A percentile compares a stretch with the other conserved stretches of the same genome.
phyloP scores from a whole-genome alignment of 2,329 filamentous ascomycete genomes.

The Microthyrium microscopicum region DNA sequence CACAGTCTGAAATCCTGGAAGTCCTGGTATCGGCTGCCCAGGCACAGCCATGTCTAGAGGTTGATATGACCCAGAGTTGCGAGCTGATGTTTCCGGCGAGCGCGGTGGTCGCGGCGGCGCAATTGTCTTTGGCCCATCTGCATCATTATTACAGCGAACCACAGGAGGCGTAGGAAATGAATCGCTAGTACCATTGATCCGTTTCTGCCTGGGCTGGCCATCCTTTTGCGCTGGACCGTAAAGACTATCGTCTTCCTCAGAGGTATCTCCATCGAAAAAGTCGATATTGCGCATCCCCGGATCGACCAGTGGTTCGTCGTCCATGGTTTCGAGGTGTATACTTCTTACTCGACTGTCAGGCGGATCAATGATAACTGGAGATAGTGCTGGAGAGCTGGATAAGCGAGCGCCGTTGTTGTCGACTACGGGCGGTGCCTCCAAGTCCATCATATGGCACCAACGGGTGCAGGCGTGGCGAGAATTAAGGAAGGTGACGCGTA shows the following conservation, averaged over 20 bases:
- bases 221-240: background rate
- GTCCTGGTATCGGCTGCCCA: too few relatives aligned
- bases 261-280: slow-evolving; percentile 20
- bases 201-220: background rate
- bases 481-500: slow-evolving; percentile 2
- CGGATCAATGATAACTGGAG: slow-evolving; percentile 16
- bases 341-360: slow-evolving; percentile 18
- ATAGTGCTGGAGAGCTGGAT: slow-evolving; percentile 10
- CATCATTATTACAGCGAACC: background rate
- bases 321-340: slow-evolving; percentile 17
- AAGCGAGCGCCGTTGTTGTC: slow-evolving; percentile 11
- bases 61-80: background rate
- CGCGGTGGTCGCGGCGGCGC: background rate
- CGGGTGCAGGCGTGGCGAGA: slow-evolving; percentile 1
- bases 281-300: slow-evolving; percentile 15
- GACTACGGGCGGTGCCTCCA: too few relatives aligned
- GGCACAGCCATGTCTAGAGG: too few relatives aligned
- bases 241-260: slow-evolving; percentile 7
- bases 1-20: too few relatives aligned
- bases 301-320: slow-evolving; percentile 17
- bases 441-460: slow-evolving; percentile 1
- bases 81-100: background rate
- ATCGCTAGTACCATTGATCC: slow-evolving; percentile 4
- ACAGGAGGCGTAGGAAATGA: slow-evolving; percentile 2
- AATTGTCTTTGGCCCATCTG: too few relatives aligned